Conservation (phyloP, 805 yeast genomes). For the Metschnikowia borealis region DNA sequence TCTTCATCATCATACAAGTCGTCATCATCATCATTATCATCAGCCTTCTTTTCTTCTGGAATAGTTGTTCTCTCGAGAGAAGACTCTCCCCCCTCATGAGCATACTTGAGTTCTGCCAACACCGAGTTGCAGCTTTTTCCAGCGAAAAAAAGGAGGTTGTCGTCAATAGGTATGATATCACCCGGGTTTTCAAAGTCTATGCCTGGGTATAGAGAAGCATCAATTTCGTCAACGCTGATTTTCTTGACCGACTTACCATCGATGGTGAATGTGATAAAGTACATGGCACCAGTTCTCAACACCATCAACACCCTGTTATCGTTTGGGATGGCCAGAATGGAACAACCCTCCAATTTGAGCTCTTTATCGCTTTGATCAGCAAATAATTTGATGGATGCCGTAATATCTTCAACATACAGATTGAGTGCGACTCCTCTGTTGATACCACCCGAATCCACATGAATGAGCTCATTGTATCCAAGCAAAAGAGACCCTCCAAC, state of each 20-base stretch:
- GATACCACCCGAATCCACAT: constrained; percentile 76
- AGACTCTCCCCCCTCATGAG: constrained; percentile 1
- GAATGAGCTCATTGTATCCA: constrained; percentile 75
- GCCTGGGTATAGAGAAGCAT: constrained; percentile 25
- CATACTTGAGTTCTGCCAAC: constrained; percentile 41
- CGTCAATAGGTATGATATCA: constrained; percentile 37
- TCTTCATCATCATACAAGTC: constrained; percentile 34
- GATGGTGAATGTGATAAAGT: constrained; percentile 33
- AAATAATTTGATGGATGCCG: constrained; percentile 33
- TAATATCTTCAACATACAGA: constrained; percentile 41
- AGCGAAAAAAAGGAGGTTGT: constrained; percentile 53
- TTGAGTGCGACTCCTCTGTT: constrained; percentile 61
- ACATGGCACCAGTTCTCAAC: constrained; percentile 31
- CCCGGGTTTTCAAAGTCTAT: constrained; percentile 38
- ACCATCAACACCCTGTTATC: constrained; percentile 34
- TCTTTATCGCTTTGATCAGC: constrained; percentile 48
- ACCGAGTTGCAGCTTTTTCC: constrained; percentile 57
- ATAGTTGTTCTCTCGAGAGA: not conserved
- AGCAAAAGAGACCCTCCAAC: constrained; percentile 63
- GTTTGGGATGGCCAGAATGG: constrained; percentile 31
- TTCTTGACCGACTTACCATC: constrained; percentile 42
- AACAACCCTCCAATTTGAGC: constrained; percentile 53
- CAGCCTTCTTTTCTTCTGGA: constrained; percentile 7
- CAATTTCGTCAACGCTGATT: constrained; percentile 30
- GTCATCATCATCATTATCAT: constrained; percentile 46